Evolutionary conservation across 345 rosid species (phyloP), one percentile per base, ranked within the genome.

Genomic region (Populus tremula): DNA sequence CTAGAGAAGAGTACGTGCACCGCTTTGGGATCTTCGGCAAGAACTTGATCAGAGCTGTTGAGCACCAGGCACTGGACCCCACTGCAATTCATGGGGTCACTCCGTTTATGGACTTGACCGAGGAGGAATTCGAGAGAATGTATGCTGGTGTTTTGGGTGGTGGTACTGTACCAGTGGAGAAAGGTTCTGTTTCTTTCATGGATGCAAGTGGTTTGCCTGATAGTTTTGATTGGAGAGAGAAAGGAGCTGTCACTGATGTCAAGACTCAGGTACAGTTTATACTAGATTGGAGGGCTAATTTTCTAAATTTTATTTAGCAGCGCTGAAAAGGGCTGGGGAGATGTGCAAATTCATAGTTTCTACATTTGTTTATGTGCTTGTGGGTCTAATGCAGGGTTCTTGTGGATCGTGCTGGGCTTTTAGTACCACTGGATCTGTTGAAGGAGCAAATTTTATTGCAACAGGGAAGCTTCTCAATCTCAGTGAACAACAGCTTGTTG

Each of bases 341-440:
- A 17, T 18, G 56, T 50, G 56, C n/a, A 50, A 18, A 50, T 17
- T 50, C 50, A 3, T 45, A 45, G 50, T 45, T 45, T 45, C 50
- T 45, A 17, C 56, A 50, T 50, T 50, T 50, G 56, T 50, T 35
- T 62, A 20, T 10, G 39, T 43, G 16, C 1, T 7, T 43, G 36
- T 41, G n/a, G 43, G 18, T 33, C 29, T 39, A 70, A 38, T 84
- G 80, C 80, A 91, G 95, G 99, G 99, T 11, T 6, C 80, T 1
- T 95, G 99, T 75, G 98, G 99, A 56, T 86, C 99, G 59, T 93
- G 99, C 75, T 93, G 99, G 99, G 99, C 98, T 68, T 95, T 93
- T 75, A 91, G 94, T 89, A 90, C 99, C 17, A 91, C 98, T 1
- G 98, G 97, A 73, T 90, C 91, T 5, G 88, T 86, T 39, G 98